A percentile compares a stretch with the other conserved stretches of the same genome.
phyloP scores from a whole-genome alignment of 352 stramenopile genomes.

The Sclerospora graminicola region DNA sequence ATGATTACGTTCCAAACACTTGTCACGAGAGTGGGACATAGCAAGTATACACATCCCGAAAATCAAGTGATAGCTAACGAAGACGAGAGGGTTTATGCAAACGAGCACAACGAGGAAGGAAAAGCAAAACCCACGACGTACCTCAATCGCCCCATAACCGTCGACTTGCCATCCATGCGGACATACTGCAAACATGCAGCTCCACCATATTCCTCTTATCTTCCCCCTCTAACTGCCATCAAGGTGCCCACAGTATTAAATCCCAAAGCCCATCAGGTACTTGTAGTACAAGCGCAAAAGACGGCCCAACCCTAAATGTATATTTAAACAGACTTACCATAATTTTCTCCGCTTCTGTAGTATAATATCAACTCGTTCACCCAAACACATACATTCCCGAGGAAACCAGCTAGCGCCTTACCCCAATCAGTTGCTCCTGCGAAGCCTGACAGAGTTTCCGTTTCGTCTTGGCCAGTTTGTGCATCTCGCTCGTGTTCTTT shows the following conservation, averaged over 20 bases:
- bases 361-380: not conserved
- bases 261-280: no score
- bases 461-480: slow-evolving; percentile 55
- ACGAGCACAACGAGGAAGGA: slow-evolving; percentile 5
- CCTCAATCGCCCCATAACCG: slow-evolving; percentile 15
- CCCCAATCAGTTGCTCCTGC: slow-evolving; percentile 42
- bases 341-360: not conserved
- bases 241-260: no score
- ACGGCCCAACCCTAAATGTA: no score
- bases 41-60: slow-evolving; percentile 7
- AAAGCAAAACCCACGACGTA: slow-evolving; percentile 13
- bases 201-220: no score
- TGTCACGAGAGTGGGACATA: slow-evolving; percentile 16
- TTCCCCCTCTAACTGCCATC: no score
- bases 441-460: slow-evolving; percentile 55
- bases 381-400: not conserved
- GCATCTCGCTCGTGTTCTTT: slow-evolving; percentile 62
- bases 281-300: no score
- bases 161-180: slow-evolving; percentile 8
- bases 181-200: no score
- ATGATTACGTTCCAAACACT: slow-evolving; percentile 31
- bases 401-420: slow-evolving; percentile 16
- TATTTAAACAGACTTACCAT: slow-evolving; percentile 24
- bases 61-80: no score
- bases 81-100: slow-evolving; percentile 2